Percentiles rank a stretch among this genome's conserved stretches.
phyloP scores from a whole-genome alignment of 2,329 filamentous ascomycete genomes.

The Leptoxyphium fumago region DNA sequence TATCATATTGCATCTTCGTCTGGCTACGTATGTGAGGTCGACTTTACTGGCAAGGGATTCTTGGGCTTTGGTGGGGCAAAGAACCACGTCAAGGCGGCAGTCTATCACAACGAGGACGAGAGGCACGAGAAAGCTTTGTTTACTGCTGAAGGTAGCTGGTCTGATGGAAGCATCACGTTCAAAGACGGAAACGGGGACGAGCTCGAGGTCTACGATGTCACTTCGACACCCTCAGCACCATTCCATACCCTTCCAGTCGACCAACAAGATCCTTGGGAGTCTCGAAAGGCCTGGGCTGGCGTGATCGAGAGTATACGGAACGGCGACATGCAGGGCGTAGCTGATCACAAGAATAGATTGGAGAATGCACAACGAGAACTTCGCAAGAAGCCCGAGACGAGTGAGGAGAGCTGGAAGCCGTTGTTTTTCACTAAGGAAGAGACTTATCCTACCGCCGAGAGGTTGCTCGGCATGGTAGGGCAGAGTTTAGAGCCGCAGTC shows the following conservation, averaged over 20 bases:
- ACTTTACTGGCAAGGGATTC: constrained; percentile 29
- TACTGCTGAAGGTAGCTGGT: constrained; percentile 28
- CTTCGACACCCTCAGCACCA: constrained; percentile 8
- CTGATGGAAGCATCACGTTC: constrained; percentile 22
- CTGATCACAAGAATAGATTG: constrained; percentile 16
- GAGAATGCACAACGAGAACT: constrained; percentile 26
- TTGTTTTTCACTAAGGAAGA: constrained; percentile 26
- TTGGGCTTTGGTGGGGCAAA: constrained; percentile 26
- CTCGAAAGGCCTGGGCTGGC: constrained; percentile 27
- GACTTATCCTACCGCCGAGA: constrained; percentile 14
- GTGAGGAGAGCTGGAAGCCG: constrained; percentile 23
- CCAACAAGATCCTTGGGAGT: constrained; percentile 32
- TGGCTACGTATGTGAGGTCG: constrained; percentile 27
- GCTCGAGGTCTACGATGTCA: constrained; percentile 23
- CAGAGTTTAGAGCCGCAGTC: constrained; percentile 39
- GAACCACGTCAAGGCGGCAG: constrained; percentile 26
- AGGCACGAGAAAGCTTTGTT: constrained; percentile 21
- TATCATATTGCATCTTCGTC: constrained; percentile 28
- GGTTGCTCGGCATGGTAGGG: constrained; percentile 20
- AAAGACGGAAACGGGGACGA: constrained; percentile 20
- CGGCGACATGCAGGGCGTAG: constrained; percentile 29
- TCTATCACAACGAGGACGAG: constrained; percentile 19
- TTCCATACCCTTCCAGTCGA: constrained; percentile 17
- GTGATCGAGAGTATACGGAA: constrained; percentile 24
- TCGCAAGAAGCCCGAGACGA: constrained; percentile 23